These are phyloP conservation scores for Arthrocladium fulminans DNA, from an alignment of 2,329 filamentous ascomycete genomes.

Conservation along the genomic window DNA sequence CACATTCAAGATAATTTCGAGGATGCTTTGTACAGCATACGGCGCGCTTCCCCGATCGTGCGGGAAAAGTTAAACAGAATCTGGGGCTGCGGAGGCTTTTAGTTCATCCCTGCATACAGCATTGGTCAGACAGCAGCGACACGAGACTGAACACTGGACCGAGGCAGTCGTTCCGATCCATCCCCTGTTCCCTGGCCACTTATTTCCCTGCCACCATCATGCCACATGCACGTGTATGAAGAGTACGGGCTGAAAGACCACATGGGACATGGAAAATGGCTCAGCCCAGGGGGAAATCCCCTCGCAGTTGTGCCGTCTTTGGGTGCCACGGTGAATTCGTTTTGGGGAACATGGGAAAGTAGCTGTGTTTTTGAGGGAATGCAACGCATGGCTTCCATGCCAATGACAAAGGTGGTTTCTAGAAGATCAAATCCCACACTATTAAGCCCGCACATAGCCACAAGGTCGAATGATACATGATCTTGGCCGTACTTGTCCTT, in stretches of 20 bases:
- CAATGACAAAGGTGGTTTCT: too few species aligned
- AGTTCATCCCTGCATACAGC: background rate
- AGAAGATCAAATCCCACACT: conserved; percentile 65
- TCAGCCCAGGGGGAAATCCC: too few species aligned
- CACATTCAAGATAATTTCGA: background rate
- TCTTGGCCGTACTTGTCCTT: conserved; percentile 61
- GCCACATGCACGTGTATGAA: background rate
- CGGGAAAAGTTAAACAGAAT: conserved; percentile 1
- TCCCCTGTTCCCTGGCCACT: too few species aligned
- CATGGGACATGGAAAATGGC: too few species aligned
- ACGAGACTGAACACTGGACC: background rate
- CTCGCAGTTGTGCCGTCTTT: too few species aligned
- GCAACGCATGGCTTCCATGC: too few species aligned
- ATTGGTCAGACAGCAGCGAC: background rate
- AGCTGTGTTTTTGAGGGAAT: too few species aligned
- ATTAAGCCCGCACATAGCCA: conserved; percentile 66
- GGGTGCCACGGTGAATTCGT: too few species aligned
- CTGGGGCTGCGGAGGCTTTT: conserved; percentile 8
- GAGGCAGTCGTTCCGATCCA: background rate
- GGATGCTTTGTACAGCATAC: background rate
- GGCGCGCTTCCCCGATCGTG: conserved; percentile 5
- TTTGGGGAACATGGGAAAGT: too few species aligned
- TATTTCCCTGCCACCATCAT: background rate
- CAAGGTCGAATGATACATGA: conserved; percentile 72
- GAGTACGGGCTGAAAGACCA: too few species aligned